A percentile compares a stretch with the other conserved stretches of the same genome.
Conservation (phyloP, 2,329 filamentous ascomycete genomes). For the Fusarium praegraminearum region DNA sequence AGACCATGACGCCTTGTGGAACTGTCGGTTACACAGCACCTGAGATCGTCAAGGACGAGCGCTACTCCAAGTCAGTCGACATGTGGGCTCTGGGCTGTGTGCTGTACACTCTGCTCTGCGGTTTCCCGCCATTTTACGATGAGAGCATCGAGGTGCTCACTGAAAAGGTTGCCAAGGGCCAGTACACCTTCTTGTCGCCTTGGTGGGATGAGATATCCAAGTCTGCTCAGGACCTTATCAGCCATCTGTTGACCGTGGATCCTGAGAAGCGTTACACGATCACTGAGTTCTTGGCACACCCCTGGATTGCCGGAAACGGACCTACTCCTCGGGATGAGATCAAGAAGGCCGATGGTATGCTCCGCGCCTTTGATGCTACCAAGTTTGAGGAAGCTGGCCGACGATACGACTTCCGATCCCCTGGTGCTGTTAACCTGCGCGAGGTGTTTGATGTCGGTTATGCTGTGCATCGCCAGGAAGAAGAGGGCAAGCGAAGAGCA, state of each 20-base stretch:
- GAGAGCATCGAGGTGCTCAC: slow-evolving; percentile 97
- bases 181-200: slow-evolving; percentile 97
- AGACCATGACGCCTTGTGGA: slow-evolving; percentile 99
- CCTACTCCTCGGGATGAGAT: slow-evolving; percentile 70
- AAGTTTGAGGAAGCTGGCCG: slow-evolving; percentile 70
- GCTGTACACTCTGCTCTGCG: slow-evolving; percentile 94
- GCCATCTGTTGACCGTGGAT: slow-evolving; percentile 92
- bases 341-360: slow-evolving; percentile 58
- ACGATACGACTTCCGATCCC: slow-evolving; percentile 92
- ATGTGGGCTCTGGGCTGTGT: slow-evolving; percentile 99
- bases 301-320: slow-evolving; percentile 83
- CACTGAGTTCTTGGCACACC: slow-evolving; percentile 90
- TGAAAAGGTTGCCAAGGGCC: slow-evolving; percentile 95
- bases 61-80: slow-evolving; percentile 98
- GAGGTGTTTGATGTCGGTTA: slow-evolving; percentile 99
- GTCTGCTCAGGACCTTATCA: slow-evolving; percentile 92
- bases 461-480: slow-evolving; percentile 94
- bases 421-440: slow-evolving; percentile 92
- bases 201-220: slow-evolving; percentile 99
- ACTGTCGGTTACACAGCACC: slow-evolving; percentile 98
- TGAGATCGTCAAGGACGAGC: slow-evolving; percentile 98
- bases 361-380: slow-evolving; percentile 68
- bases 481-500: slow-evolving; percentile 92
- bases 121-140: slow-evolving; percentile 98
- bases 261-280: slow-evolving; percentile 96